These are phyloP conservation scores for Fusarium cyanostomum DNA, from an alignment of 2,329 filamentous ascomycete species.

Conservation along the genomic window DNA sequence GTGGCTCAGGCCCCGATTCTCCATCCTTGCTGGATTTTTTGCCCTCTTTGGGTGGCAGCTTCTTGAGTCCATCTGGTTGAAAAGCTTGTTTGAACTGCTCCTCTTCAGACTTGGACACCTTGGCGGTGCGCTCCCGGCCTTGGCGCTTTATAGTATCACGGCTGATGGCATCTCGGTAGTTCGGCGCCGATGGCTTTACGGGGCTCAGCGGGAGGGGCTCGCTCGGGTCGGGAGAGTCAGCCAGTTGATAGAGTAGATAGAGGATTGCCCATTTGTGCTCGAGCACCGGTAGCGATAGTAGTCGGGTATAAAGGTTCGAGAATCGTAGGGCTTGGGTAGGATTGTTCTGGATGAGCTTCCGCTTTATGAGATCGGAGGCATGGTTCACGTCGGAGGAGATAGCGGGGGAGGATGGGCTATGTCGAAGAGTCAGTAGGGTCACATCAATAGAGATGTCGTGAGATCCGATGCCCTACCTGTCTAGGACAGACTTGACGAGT, in stretches of 20 bases:
- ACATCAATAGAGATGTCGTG: not conserved
- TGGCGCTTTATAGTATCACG: slow-evolving; percentile 51
- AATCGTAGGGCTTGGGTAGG: slow-evolving; percentile 83
- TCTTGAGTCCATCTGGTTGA: slow-evolving; percentile 61
- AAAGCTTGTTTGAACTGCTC: slow-evolving; percentile 63
- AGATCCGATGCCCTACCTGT: slow-evolving; percentile 52
- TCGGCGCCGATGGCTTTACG: slow-evolving; percentile 51
- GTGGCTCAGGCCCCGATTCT: slow-evolving; percentile 45
- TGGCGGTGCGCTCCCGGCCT: slow-evolving; percentile 49
- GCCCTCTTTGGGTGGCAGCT: slow-evolving; percentile 53
- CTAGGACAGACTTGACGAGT: slow-evolving; percentile 61
- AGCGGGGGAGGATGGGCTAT: slow-evolving; percentile 60
- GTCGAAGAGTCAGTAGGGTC: slow-evolving; percentile 11
- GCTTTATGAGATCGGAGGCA: slow-evolving; percentile 91
- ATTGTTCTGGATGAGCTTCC: slow-evolving; percentile 82
- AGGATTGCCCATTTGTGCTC: slow-evolving; percentile 98
- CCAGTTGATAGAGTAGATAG: slow-evolving; percentile 86
- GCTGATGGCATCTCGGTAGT: slow-evolving; percentile 51
- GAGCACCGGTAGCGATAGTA: slow-evolving; percentile 90
- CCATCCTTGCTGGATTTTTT: slow-evolving; percentile 51
- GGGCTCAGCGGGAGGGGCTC: slow-evolving; percentile 60
- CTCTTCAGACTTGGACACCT: slow-evolving; percentile 55
- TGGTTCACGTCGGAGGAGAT: slow-evolving; percentile 83
- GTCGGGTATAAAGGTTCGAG: slow-evolving; percentile 87
- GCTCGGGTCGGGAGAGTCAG: slow-evolving; percentile 70